Percentiles rank a stretch among this genome's conserved stretches.
phyloP scores from a whole-genome alignment of 257 asterid species.

The Capsicum chinense region DNA sequence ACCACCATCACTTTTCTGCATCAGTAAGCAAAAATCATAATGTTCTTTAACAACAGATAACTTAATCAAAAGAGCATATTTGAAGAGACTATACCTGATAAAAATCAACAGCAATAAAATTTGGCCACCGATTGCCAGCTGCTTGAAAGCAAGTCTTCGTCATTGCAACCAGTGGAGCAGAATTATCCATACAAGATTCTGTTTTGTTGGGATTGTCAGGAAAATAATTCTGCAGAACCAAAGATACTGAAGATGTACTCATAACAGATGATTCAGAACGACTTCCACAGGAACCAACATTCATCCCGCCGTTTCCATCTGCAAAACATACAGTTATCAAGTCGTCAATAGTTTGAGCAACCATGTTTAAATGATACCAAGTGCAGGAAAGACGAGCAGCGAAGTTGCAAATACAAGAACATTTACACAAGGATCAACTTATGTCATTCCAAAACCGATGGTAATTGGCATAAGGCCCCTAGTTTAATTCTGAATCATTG shows the following conservation, averaged over 20 bases:
- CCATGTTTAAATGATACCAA: not conserved
- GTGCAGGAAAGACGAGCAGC: not conserved
- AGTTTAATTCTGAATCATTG: not conserved
- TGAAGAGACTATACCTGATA: slow-evolving; percentile 51
- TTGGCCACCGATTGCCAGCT: slow-evolving; percentile 83
- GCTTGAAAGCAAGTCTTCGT: slow-evolving; percentile 66
- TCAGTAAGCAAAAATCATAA: not conserved
- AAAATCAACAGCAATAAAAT: slow-evolving; percentile 88
- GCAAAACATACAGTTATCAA: slow-evolving; percentile 35
- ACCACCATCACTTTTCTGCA: slow-evolving; percentile 87
- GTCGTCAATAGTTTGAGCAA: not conserved
- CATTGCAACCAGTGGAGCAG: slow-evolving; percentile 59
- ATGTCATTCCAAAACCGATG: not conserved
- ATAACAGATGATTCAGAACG: slow-evolving; percentile 78
- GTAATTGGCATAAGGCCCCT: not conserved
- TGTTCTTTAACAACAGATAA: not conserved
- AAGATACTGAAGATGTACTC: slow-evolving; percentile 61
- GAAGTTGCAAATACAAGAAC: not conserved
- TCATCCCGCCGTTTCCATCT: slow-evolving; percentile 88
- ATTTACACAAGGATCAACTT: not conserved
- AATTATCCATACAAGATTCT: slow-evolving; percentile 74
- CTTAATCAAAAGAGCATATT: not conserved
- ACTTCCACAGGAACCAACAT: slow-evolving; percentile 58
- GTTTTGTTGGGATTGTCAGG: slow-evolving; percentile 66
- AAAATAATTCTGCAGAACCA: slow-evolving; percentile 78